Evolutionary conservation across 352 stramenopile genomes (phyloP), one percentile per base, ranked within the genome.

Genomic region (Phytopythium litorale): DNA sequence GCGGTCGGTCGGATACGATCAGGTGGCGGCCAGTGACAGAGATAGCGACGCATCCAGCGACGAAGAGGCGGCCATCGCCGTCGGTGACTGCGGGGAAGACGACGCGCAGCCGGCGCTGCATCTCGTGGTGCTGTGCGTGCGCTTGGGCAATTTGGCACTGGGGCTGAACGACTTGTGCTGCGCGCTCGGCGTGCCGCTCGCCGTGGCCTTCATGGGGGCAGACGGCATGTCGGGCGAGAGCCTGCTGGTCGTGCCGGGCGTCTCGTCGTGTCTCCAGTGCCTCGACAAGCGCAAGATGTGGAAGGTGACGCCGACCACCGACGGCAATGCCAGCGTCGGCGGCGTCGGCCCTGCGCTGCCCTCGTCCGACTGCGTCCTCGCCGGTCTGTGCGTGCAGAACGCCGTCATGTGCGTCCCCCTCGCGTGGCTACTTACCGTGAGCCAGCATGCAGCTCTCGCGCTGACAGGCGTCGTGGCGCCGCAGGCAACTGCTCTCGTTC

Each of bases 151-250:
- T 12, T 38, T 87, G n/a, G 68, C 68, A 28, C 62, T 66, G 28
- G 56, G 58, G 23, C 53, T 87, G 32, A 87, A 87, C 49, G 75
- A 84, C 16, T 58, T 84, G 18, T 78, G 72, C 56, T 79, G 76
- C 35, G 61, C 75, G 45, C 57, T 68, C 11, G 63, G 62, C 16
- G 38, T 81, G 18, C 60, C 71, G 23, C 64, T 87, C n/a, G 66
- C 81, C 25, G 67, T 72, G 19, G 61, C 67, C 6, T 63, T 58
- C 16, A 64, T 70, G 23, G 70, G 72, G 5, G 25, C 13, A 19
- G 63, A 84, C 56, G 75, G 75, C 19, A 72, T 82, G 45, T 75
- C 72, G 7, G 75, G 77, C 4, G 64, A 79, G 23, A 60, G 77
- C 19, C 15, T 84, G 18, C 67, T 76, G 0, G 73, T 79, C 1